Evolutionary conservation across 2,329 filamentous ascomycete species (phyloP).

Genomic region (Parascedosporium putredinis): DNA sequence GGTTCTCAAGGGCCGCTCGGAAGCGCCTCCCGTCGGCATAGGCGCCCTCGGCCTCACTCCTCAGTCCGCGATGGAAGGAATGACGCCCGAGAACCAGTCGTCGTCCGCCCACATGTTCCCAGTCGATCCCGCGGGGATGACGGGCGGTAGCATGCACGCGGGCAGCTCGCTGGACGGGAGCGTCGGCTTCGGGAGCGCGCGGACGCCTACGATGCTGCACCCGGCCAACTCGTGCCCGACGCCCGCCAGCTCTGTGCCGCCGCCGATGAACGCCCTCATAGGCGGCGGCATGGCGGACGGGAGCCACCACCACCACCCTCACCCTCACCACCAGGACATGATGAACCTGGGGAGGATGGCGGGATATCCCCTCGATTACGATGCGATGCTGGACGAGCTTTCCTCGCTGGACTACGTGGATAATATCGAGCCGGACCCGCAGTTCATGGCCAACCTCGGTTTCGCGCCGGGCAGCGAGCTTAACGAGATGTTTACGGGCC

Average conservation of each 20-base stretch:
- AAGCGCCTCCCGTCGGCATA: not conserved
- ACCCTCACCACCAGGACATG: constrained; percentile 14
- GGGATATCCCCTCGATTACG: constrained; percentile 29
- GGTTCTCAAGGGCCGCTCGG: constrained; percentile 9
- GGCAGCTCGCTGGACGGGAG: not conserved
- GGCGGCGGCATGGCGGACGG: constrained; percentile 14
- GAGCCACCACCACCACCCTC: too few species aligned
- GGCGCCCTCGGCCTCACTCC: not conserved
- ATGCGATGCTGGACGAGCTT: constrained; percentile 41
- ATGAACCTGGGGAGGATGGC: constrained; percentile 12
- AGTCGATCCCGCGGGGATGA: not conserved
- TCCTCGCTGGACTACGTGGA: constrained; percentile 39
- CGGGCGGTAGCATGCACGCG: not conserved
- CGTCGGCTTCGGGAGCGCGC: not conserved
- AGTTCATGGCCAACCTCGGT: constrained; percentile 58
- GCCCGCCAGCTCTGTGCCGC: not conserved
- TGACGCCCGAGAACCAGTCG: not conserved
- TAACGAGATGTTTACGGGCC: constrained; percentile 34
- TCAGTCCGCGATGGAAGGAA: not conserved
- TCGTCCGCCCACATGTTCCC: not conserved
- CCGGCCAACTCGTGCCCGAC: not conserved
- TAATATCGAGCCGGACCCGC: constrained; percentile 42
- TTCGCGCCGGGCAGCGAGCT: constrained; percentile 53
- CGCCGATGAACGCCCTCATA: constrained; percentile 6
- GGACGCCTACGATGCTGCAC: not conserved